phyloP scores from a whole-genome alignment of 345 rosid species.

The Cardamine chenopodiifolia region DNA sequence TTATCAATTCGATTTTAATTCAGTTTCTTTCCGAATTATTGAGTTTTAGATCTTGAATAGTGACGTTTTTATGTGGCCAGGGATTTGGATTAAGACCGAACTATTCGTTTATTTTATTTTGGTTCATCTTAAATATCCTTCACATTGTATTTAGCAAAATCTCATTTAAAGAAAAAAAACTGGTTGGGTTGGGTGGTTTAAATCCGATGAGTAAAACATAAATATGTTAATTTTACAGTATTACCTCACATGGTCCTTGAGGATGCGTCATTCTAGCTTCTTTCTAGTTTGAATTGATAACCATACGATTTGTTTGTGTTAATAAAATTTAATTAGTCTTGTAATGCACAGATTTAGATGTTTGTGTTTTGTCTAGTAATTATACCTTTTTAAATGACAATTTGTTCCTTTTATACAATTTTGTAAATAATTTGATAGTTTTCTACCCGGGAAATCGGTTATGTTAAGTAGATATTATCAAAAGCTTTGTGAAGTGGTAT shows the following conservation, averaged over 20 bases:
- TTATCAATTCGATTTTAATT: not conserved
- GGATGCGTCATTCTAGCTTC: not conserved
- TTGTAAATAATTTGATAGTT: conserved; percentile 20
- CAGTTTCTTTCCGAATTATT: too few relatives aligned
- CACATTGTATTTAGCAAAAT: not conserved
- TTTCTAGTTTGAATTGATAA: not conserved
- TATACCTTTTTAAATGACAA: not conserved
- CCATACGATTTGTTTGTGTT: not conserved
- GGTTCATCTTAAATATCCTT: not conserved
- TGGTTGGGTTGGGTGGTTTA: not conserved
- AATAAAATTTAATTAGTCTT: not conserved
- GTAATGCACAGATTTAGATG: not conserved
- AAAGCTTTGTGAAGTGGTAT: conserved; percentile 28
- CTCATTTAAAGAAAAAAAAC: not conserved
- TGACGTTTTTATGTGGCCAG: not conserved
- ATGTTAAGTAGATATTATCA: conserved; percentile 34
- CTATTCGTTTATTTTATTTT: not conserved
- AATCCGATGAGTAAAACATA: not conserved
- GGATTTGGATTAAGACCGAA: not conserved
- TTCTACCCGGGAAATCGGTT: conserved; percentile 13
- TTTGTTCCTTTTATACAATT: not conserved
- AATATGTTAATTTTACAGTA: not conserved
- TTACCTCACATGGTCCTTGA: not conserved
- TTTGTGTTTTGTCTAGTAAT: not conserved
- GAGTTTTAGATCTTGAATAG: not conserved